These are phyloP conservation scores for Eucalyptus decipiens DNA, from an alignment of 345 rosid species.

Conservation along the genomic window DNA sequence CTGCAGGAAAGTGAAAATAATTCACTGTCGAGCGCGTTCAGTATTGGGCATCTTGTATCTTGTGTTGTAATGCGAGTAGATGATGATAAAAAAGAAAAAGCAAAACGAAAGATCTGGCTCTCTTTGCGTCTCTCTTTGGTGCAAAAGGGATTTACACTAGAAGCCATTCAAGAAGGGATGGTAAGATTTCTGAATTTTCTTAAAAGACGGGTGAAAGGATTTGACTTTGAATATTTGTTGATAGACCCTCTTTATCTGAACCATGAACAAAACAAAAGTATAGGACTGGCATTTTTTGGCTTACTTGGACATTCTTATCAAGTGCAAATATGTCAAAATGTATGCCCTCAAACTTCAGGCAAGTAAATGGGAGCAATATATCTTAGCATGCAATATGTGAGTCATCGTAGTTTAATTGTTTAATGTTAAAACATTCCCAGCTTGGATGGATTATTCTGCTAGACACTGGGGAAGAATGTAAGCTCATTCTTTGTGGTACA, in stretches of 20 bases:
- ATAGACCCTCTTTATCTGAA: not conserved
- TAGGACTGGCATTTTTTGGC: not conserved
- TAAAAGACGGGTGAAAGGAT: not conserved
- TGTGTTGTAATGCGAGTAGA: conserved; percentile 72
- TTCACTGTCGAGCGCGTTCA: conserved; percentile 40
- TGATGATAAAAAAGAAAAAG: conserved; percentile 71
- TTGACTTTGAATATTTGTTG: not conserved
- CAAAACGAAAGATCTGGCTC: conserved; percentile 80
- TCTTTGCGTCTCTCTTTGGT: conserved; percentile 74
- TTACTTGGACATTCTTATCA: not conserved
- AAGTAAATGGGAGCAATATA: not conserved
- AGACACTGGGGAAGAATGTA: not conserved
- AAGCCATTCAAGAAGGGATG: conserved; percentile 83
- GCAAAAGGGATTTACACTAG: conserved; percentile 66
- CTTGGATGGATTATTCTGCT: not conserved
- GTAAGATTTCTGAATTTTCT: conserved; percentile 26
- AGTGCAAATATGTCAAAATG: not conserved
- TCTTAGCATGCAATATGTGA: not conserved
- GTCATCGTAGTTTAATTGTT: not conserved
- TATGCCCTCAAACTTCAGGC: not conserved
- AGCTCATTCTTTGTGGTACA: not conserved
- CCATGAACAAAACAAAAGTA: not conserved
- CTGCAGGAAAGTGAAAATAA: conserved; percentile 43
- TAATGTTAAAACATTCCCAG: not conserved
- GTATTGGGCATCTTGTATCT: conserved; percentile 79